Base-by-base conservation (phyloP, 1,284 basidiomycete genomes). In the Puccinia horiana region DNA sequence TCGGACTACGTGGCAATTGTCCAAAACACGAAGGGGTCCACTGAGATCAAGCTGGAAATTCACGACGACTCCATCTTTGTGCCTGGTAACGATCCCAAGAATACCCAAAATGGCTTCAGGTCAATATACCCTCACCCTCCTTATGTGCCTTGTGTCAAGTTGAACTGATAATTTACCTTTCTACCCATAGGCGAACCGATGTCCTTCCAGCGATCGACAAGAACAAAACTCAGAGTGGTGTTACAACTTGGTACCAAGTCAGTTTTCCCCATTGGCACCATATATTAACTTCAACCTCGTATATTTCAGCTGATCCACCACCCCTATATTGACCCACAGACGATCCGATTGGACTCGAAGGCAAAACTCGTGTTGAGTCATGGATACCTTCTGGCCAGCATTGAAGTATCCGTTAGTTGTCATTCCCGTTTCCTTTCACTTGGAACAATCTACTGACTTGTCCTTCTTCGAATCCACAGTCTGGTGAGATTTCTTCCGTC, bases 311-410 rank as follows among this genome's bases (percentile, higher is more conserved):
- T 37, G n/a, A 35, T n/a, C 0, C 47, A 1, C 11, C 1, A 16
- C n/a, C 44, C n/a, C n/a, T n/a, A n/a, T n/a, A n/a, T n/a, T n/a
- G n/a, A 52, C 12, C 29, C 32, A n/a, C 35, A 77, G 76, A 77
- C 54, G 1, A 52, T 77, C 40, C 58, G 76, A 8, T 37, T 67
- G 12, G 49, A 47, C 23, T 42, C 37, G 11, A 9, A 32, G 11
- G n/a, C 49, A 12, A 42, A 42, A 16, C 61, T 77, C 4, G 35
- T 35, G 9, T 23, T 77, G 4, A 49, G 8, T 8, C 76, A 77
- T 20, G 76, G 61, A 8, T 77, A 77, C 49, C 76, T 77, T 20
- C n/a, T 77, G 12, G 12, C 35, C 32, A 75, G 73, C n/a, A 75
- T 75, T 26, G 73, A 67, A 65, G 35, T 49, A 12, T 61, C 76